These are phyloP conservation scores for Aspergillus glaucus DNA, from an alignment of 2,329 filamentous ascomycete species.

Conservation along the genomic window DNA sequence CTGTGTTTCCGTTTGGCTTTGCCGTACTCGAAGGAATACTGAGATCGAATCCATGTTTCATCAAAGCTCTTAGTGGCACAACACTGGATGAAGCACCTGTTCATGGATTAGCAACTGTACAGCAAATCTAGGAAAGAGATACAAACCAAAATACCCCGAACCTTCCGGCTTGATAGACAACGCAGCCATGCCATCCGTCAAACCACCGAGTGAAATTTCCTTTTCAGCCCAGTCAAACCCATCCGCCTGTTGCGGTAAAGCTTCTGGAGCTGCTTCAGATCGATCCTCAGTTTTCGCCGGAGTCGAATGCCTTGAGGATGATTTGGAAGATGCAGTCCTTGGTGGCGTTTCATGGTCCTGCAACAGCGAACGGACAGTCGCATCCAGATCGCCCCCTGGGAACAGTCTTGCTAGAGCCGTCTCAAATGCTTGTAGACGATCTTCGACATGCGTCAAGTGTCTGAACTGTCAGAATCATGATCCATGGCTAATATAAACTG, in stretches of 20 bases:
- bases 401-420: conserved; percentile 33
- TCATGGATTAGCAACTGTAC: not conserved
- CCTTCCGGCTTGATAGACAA: conserved; percentile 35
- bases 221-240: conserved; percentile 36
- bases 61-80: conserved; percentile 32
- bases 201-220: conserved; percentile 31
- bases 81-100: conserved; percentile 35
- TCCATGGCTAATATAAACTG: conserved; percentile 9
- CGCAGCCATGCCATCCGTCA: conserved; percentile 38
- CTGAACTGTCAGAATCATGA: conserved; percentile 11
- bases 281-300: conserved; percentile 29
- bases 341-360: conserved; percentile 29
- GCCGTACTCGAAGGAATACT: conserved; percentile 28
- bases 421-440: conserved; percentile 34
- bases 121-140: not conserved
- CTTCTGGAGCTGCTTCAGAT: conserved; percentile 39
- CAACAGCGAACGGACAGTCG: conserved; percentile 31
- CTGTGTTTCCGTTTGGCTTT: conserved; percentile 15
- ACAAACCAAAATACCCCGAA: conserved; percentile 33
- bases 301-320: conserved; percentile 34
- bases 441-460: conserved; percentile 36
- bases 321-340: conserved; percentile 31
- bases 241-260: conserved; percentile 34
- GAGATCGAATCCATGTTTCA: conserved; percentile 35
- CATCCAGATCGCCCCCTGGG: conserved; percentile 34